Evolutionary conservation across 768 basidiomycete genomes (phyloP).

Genomic region (Suillus hirtellus): DNA sequence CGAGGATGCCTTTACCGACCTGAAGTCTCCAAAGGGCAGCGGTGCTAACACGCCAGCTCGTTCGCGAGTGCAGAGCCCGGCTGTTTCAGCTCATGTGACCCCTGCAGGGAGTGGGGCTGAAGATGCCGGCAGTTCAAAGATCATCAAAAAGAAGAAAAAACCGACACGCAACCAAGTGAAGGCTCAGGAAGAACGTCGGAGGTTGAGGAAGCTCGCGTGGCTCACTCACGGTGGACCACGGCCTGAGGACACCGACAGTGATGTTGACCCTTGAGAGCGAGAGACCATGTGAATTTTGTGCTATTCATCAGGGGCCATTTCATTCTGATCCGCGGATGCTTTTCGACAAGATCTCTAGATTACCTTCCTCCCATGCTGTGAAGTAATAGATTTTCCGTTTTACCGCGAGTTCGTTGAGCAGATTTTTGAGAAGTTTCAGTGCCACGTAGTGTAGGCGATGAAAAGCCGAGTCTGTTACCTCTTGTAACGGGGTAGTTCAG

Average conservation of each 20-base stretch:
- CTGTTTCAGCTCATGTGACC: slow-evolving; percentile 68
- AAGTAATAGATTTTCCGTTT: slow-evolving; percentile 10
- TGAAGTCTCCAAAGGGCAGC: slow-evolving; percentile 69
- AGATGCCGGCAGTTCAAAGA: slow-evolving; percentile 44
- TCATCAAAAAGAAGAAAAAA: slow-evolving; percentile 86
- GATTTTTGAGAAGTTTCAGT: neutral
- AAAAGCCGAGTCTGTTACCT: neutral
- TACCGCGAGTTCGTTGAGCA: neutral
- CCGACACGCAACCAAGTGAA: slow-evolving; percentile 87
- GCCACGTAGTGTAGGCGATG: slow-evolving; percentile 6
- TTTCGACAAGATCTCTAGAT: slow-evolving; percentile 7
- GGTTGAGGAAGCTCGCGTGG: slow-evolving; percentile 81
- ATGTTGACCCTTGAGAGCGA: slow-evolving; percentile 31
- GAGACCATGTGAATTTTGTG: slow-evolving; percentile 1
- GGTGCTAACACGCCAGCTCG: slow-evolving; percentile 68
- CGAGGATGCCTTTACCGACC: slow-evolving; percentile 80
- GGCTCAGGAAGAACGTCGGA: slow-evolving; percentile 82
- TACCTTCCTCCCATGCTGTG: slow-evolving; percentile 5
- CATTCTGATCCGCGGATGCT: slow-evolving; percentile 11
- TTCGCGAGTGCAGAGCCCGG: slow-evolving; percentile 71
- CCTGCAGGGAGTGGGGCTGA: slow-evolving; percentile 81
- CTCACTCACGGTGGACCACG: slow-evolving; percentile 78
- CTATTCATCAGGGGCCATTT: slow-evolving; percentile 1
- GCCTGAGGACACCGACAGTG: slow-evolving; percentile 82
- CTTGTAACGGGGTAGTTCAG: neutral